Base-by-base conservation (phyloP, 225 moss, liverwort and hornwort genomes). In the Marchantia paleacea region DNA sequence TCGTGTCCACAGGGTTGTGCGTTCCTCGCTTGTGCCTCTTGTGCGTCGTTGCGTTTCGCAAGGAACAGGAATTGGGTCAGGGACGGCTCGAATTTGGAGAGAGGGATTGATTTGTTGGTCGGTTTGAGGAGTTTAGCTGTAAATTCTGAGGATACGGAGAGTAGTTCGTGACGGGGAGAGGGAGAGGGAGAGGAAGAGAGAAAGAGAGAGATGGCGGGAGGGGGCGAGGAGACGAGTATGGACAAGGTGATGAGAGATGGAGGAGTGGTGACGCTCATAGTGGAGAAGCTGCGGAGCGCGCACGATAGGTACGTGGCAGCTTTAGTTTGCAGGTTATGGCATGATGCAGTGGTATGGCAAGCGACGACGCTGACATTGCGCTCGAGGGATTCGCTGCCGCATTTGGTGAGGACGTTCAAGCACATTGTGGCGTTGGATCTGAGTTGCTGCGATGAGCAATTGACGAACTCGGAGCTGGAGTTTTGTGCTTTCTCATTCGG, bases 281-380 rank as follows among this genome's bases (percentile, higher is more conserved):
- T 92, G 30, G 90, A 86, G 57, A 90, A 81, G 53, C 79, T 95
- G 55, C 82, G 88, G 66, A 89, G 83, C 26, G 89, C 90, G 9
- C 79, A 84, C 72, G 95, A 95, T 68, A 90, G 85, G 60, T 86
- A 92, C 13, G 84, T 92, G 8, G 95, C 93, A 61, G 91, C 89
- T 53, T 39, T 93, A 30, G 95, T 95, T 53, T 93, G 93, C 81
- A 88, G 87, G 82, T 82, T 90, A 72, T 95, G 95, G 95, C 90
- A 92, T 61, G 93, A 95, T 72, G 91, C 89, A 19, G 90, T 93
- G 49, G 83, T 90, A 30, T 92, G 91, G 93, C 87, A 89, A 72
- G 93, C 95, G 18, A 87, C 89, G 47, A 93, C 90, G 85, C 81
- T 95, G 50, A 87, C 88, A 20, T 67, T 95, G 78, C 87, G 95